Evolutionary conservation across 164 flowering plant genomes (phyloP).

Genomic region (Annona cherimola): DNA sequence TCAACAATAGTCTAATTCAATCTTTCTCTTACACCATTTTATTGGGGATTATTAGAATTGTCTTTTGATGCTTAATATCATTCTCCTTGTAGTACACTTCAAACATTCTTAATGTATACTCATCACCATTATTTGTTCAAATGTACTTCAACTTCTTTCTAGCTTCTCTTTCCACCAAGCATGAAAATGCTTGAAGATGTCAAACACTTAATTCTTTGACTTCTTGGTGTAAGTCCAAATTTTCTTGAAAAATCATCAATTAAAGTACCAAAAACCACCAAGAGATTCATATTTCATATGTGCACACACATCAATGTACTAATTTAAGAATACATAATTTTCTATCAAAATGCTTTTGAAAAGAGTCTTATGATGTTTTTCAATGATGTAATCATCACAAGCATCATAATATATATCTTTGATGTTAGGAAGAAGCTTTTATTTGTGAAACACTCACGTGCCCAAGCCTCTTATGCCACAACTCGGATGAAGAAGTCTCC

Average conservation of each 20-base stretch:
- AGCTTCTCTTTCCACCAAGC: background rate
- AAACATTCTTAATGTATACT: background rate
- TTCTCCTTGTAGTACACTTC: background rate
- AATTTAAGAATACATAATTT: background rate
- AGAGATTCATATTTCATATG: background rate
- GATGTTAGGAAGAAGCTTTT: background rate
- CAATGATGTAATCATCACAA: background rate
- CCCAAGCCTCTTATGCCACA: too few relatives aligned
- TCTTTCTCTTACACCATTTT: background rate
- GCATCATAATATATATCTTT: background rate
- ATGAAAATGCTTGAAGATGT: background rate
- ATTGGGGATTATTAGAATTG: background rate
- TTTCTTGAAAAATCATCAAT: background rate
- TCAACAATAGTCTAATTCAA: too few relatives aligned
- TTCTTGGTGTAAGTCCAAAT: background rate
- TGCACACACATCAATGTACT: background rate
- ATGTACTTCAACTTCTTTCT: background rate
- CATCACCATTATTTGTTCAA: background rate
- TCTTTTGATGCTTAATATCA: background rate
- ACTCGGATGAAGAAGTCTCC: background rate
- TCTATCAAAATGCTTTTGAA: background rate
- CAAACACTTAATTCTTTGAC: background rate
- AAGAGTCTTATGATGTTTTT: background rate
- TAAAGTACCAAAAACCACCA: background rate
- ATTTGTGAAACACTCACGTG: background rate